Percentiles rank a stretch among this genome's conserved stretches.
phyloP scores from a whole-genome alignment of 1,284 basidiomycete genomes.

The Pseudozyma sp. region DNA sequence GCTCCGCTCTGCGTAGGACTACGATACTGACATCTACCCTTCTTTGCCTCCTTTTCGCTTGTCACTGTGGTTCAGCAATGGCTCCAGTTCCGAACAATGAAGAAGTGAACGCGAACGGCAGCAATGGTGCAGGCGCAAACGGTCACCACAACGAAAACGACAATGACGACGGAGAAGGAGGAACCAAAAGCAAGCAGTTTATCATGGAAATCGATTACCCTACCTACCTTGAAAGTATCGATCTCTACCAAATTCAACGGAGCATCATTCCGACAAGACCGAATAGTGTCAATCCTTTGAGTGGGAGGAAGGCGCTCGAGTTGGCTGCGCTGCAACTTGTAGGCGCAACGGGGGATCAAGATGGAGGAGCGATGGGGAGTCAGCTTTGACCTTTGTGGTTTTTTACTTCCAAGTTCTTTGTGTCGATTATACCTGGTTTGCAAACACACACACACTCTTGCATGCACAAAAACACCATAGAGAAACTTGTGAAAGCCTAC shows the following conservation, averaged over 20 bases:
- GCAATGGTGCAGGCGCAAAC: background rate
- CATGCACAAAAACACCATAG: too few species aligned
- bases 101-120: background rate
- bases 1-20: background rate
- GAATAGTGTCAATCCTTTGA: slow-evolving; percentile 26
- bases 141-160: slow-evolving; percentile 1
- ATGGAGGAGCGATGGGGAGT: background rate
- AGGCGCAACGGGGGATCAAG: background rate
- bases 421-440: too few species aligned
- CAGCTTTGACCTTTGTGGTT: too few species aligned
- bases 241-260: slow-evolving; percentile 80
- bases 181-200: slow-evolving; percentile 79
- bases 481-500: too few species aligned
- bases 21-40: background rate
- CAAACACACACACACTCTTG: too few species aligned
- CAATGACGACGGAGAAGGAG: background rate
- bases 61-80: background rate
- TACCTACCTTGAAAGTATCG: slow-evolving; percentile 83
- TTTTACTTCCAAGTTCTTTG: too few species aligned
- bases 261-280: slow-evolving; percentile 69
- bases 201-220: slow-evolving; percentile 87
- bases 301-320: slow-evolving; percentile 12
- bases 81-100: background rate
- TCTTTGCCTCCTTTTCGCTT: too few species aligned
- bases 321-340: background rate